A percentile compares a stretch with the other conserved stretches of the same genome.
phyloP scores from a whole-genome alignment of 2,329 filamentous ascomycete genomes.

The Calonectria naviculata region DNA sequence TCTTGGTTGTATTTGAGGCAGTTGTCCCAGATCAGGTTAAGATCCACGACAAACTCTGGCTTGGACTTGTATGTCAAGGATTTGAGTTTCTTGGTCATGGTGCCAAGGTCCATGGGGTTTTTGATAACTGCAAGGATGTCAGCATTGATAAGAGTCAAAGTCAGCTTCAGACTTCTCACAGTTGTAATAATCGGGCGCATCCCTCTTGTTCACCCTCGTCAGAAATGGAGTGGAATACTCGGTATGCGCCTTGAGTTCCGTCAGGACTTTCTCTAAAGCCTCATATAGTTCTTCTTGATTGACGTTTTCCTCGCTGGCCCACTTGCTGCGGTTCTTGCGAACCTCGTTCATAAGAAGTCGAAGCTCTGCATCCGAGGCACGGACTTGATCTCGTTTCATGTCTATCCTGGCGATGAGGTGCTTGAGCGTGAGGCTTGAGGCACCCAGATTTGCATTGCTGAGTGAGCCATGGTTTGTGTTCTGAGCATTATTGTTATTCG shows the following conservation, averaged over 20 bases:
- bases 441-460: slow-evolving; percentile 93
- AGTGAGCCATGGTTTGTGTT: slow-evolving; percentile 85
- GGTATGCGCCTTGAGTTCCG: slow-evolving; percentile 95
- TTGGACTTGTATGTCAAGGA: slow-evolving; percentile 85
- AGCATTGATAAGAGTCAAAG: slow-evolving; percentile 20
- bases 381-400: slow-evolving; percentile 88
- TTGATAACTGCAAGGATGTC: slow-evolving; percentile 77
- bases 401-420: slow-evolving; percentile 97
- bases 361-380: slow-evolving; percentile 92
- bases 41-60: slow-evolving; percentile 91
- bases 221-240: slow-evolving; percentile 98
- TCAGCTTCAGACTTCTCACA: slow-evolving; percentile 65
- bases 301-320: slow-evolving; percentile 97
- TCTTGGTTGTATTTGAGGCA: slow-evolving; percentile 96
- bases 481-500: slow-evolving; percentile 60
- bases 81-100: slow-evolving; percentile 98
- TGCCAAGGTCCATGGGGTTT: slow-evolving; percentile 96
- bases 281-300: slow-evolving; percentile 99
- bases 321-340: slow-evolving; percentile 97
- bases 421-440: slow-evolving; percentile 95
- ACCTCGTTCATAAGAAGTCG: slow-evolving; percentile 96
- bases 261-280: slow-evolving; percentile 94
- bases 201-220: slow-evolving; percentile 94
- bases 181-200: slow-evolving; percentile 94
- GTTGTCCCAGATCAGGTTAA: slow-evolving; percentile 97